Conservation (phyloP, 768 basidiomycete genomes). For the Boletus coccyginus region DNA sequence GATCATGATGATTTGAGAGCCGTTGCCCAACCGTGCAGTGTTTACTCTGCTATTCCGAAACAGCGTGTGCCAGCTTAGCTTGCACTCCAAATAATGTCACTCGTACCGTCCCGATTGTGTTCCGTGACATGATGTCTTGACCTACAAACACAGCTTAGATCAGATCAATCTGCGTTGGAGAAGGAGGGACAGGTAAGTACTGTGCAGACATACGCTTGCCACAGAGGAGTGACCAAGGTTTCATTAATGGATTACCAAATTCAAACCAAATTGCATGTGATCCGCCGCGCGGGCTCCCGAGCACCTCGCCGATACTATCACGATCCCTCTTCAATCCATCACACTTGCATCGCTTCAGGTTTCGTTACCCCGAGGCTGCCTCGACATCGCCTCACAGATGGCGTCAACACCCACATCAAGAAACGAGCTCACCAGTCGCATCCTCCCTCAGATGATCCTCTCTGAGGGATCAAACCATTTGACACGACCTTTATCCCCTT, state of each 20-base stretch:
- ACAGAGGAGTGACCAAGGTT: not conserved
- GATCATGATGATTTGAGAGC: no score
- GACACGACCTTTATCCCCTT: constrained; percentile 25
- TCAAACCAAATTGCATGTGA: not conserved
- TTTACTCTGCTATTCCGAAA: not conserved
- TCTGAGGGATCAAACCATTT: constrained; percentile 34
- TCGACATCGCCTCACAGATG: constrained; percentile 4
- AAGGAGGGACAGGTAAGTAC: not conserved
- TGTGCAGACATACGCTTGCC: not conserved
- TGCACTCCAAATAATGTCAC: not conserved
- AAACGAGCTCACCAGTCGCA: constrained; percentile 29
- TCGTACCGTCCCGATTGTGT: not conserved
- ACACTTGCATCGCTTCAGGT: not conserved
- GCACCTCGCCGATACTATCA: not conserved
- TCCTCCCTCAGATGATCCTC: constrained; percentile 33
- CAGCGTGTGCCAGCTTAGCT: not conserved
- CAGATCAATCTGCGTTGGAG: no score
- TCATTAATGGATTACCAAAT: no score
- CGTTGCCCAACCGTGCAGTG: no score
- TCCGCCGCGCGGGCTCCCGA: not conserved
- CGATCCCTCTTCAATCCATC: not conserved
- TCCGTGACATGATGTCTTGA: not conserved
- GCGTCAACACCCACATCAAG: constrained; percentile 1
- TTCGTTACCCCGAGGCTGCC: not conserved
- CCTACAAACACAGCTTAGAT: not conserved